Percentiles rank a stretch among this genome's conserved stretches.
phyloP scores from a whole-genome alignment of 345 rosid species.

The Moringa oleifera region DNA sequence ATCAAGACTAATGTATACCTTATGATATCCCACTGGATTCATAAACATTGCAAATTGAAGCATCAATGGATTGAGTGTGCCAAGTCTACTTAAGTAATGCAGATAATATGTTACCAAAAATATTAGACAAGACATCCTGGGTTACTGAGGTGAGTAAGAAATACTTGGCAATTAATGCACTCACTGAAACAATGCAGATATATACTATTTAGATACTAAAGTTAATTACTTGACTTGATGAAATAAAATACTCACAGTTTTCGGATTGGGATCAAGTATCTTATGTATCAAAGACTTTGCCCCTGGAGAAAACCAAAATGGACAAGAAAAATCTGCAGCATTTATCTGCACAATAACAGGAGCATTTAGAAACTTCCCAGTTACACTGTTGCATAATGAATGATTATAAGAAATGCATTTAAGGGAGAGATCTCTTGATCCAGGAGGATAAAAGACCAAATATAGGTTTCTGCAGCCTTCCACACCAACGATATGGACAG shows the following conservation, averaged over 20 bases:
- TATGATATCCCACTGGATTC: neutral
- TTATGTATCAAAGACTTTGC: constrained; percentile 60
- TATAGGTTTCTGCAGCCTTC: constrained; percentile 5
- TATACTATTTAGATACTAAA: neutral
- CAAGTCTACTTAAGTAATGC: too few species aligned
- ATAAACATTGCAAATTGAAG: neutral
- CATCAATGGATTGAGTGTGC: neutral
- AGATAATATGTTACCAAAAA: too few species aligned
- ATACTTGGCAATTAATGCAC: constrained; percentile 3
- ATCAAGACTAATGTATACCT: too few species aligned
- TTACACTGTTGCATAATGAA: constrained; percentile 7
- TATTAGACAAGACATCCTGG: neutral
- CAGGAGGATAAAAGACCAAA: neutral
- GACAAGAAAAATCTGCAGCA: constrained; percentile 75
- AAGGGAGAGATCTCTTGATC: too few species aligned
- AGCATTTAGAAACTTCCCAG: constrained; percentile 13
- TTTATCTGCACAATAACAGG: constrained; percentile 43
- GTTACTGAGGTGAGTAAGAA: neutral
- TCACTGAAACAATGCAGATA: neutral
- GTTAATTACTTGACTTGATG: neutral
- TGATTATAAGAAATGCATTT: constrained; percentile 9
- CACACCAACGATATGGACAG: neutral
- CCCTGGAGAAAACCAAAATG: constrained; percentile 76
- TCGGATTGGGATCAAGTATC: constrained; percentile 74
- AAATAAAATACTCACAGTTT: constrained; percentile 61